Evolutionary conservation across 1,284 basidiomycete species (phyloP), one percentile per base, ranked within the genome.

Genomic region (Leccinum pachyderme): DNA sequence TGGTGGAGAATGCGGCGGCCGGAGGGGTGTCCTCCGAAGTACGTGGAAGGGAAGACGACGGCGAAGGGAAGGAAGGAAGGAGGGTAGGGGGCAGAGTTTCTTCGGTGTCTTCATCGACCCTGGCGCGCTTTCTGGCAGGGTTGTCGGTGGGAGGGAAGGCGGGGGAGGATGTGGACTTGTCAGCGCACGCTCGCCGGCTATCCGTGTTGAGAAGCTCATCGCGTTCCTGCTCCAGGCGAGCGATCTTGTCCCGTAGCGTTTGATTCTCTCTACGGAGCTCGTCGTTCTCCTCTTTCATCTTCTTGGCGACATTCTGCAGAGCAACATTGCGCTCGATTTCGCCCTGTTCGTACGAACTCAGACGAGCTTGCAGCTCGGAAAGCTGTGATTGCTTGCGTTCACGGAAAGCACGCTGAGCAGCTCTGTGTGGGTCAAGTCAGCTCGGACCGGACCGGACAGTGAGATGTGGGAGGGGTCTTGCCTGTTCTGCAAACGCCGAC

Each of bases 341-440:
- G 39, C 93, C 91, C 62, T 92, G 89, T 70, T 95, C 93, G 65
- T 93, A 95, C 39, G 84, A 83, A 60, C 91, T 85, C 49, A 95
- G 78, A 46, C 92, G 87, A 57, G 91, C 89, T 73, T 95, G 92
- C 32, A 95, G 81, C 52, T 94, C 93, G n/a, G 87, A 83, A 43
- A 95, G 86, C 66, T 95, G 93, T 25, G 89, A 88, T 67, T 95
- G 92, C 69, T 92, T 93, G 56, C 93, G 84, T 65, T 95, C 93
- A 37, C 93, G 83, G 72, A 95, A 95, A 4, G 93, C 93, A 45
- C 93, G 86, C 69, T 96, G 93, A 5, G 92, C 92, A 39, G 90
- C 90, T 59, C 93, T 95, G 51, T 29, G 49, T 9, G 43, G 58
- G 47, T 32, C 53, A 55, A 41, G 51, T 64, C 47, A 62, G 52